Evolutionary conservation across 139 green algal species (phyloP), one percentile per base, ranked within the genome.

Genomic region (Microglena sp.): DNA sequence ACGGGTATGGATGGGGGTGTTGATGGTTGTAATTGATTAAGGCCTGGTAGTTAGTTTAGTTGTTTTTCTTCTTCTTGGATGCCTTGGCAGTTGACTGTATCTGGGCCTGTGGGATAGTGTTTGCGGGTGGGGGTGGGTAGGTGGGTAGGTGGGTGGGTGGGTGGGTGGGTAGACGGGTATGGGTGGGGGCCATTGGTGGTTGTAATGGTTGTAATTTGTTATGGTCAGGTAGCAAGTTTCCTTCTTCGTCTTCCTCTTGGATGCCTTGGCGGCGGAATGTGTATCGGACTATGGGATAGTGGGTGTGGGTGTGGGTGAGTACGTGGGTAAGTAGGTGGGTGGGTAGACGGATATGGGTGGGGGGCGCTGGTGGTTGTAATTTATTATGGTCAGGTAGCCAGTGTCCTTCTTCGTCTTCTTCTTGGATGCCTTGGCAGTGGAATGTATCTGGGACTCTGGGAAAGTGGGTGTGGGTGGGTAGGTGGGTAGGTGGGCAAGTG

Each of bases 201-300:
- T n/a, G n/a, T 24, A 24, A 18, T 50, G 40, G 11, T 11, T 50
- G 11, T 18, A 50, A 24, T 50, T 50, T 50, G 40, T n/a, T n/a
- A n/a, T n/a, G n/a, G n/a, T n/a, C n/a, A n/a, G n/a, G n/a, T n/a
- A n/a, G n/a, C n/a, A n/a, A n/a, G n/a, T n/a, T n/a, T n/a, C n/a
- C 43, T 67, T 34, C 60, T 45, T 59, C 43, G 18, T 6, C 59
- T 65, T 27, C 24, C n/a, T 68, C 43, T 60, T 26, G 21, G 43
- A 29, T 4, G 24, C 8, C 36, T 66, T 55, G 58, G 8, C 55
- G 7, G 30, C 55, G 11, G 40, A 18, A 11, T 50, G 11, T 50
- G 40, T 50, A 50, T 24, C 40, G 40, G 40, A 18, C 11, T 50
- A 18, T 50, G 18, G 18, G 40, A 50, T 11, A 50, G 40, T 24